These are phyloP conservation scores for Vitis amurensis DNA, from an alignment of 164 flowering plant genomes.

Conservation along the genomic window DNA sequence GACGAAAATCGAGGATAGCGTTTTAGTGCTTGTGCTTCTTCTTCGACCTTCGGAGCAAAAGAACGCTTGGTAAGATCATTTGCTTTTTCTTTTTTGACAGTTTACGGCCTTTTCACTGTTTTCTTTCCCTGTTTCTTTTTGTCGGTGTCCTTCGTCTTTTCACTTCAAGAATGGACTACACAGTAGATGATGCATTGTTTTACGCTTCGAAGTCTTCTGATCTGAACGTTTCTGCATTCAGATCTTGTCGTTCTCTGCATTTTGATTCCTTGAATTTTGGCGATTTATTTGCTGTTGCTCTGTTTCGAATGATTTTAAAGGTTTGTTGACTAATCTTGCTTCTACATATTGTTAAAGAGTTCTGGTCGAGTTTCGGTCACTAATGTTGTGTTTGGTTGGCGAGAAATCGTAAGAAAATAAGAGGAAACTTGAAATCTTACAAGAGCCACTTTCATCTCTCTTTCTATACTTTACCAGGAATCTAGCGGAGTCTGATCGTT, in stretches of 20 bases:
- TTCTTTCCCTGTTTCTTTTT: too few species aligned
- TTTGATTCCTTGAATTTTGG: neutral
- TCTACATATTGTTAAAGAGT: neutral
- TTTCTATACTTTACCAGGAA: too few species aligned
- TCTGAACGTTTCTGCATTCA: neutral
- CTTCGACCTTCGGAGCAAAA: neutral
- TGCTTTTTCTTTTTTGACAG: constrained; percentile 3
- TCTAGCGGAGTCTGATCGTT: too few species aligned
- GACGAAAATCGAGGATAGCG: neutral
- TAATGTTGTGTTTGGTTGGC: too few species aligned
- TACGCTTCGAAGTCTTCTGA: neutral
- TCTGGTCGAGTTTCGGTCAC: too few species aligned
- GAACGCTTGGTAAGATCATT: neutral
- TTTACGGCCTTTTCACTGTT: neutral
- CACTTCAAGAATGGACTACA: constrained; percentile 1
- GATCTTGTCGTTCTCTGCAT: constrained; percentile 3
- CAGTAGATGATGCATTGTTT: neutral
- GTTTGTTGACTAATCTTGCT: neutral
- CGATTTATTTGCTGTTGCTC: neutral
- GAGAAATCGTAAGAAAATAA: too few species aligned
- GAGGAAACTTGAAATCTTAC: too few species aligned
- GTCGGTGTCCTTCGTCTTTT: neutral
- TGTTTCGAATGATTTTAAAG: neutral
- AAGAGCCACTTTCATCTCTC: too few species aligned
- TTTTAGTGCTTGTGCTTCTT: neutral